Evolutionary conservation across 2,329 filamentous ascomycete genomes (phyloP).

Genomic region (Talaromyces sp.): DNA sequence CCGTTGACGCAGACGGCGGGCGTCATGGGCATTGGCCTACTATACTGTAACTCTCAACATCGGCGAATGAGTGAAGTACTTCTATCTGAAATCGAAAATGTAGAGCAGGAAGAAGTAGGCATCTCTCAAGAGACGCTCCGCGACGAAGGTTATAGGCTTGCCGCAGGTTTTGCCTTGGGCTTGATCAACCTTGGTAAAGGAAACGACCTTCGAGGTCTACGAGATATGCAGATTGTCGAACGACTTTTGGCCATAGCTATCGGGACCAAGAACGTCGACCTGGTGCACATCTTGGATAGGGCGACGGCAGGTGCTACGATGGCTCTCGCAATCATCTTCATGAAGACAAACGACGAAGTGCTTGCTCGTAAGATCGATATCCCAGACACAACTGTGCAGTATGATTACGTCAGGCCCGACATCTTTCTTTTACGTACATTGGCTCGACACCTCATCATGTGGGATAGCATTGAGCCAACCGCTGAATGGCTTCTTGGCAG

Average conservation of each 20-base stretch:
- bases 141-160: slow-evolving; percentile 93
- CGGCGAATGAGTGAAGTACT: slow-evolving; percentile 98
- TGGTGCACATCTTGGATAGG: slow-evolving; percentile 89
- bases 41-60: slow-evolving; percentile 94
- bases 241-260: slow-evolving; percentile 81
- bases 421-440: slow-evolving; percentile 85
- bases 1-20: slow-evolving; percentile 91
- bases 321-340: slow-evolving; percentile 85
- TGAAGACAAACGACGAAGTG: slow-evolving; percentile 88
- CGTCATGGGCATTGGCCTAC: slow-evolving; percentile 90
- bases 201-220: slow-evolving; percentile 77
- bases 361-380: slow-evolving; percentile 90
- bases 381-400: slow-evolving; percentile 83
- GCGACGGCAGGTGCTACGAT: slow-evolving; percentile 91
- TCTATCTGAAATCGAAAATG: slow-evolving; percentile 91
- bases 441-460: slow-evolving; percentile 87
- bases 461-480: slow-evolving; percentile 73
- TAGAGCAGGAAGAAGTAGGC: slow-evolving; percentile 70
- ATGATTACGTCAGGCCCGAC: slow-evolving; percentile 92
- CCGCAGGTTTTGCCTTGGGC: slow-evolving; percentile 87
- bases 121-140: slow-evolving; percentile 70
- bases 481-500: slow-evolving; percentile 71
- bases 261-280: slow-evolving; percentile 81
- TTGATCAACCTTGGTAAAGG: slow-evolving; percentile 94
- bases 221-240: slow-evolving; percentile 91